Evolutionary conservation across 169 alveolate species (phyloP), one percentile per base, ranked within the genome.

Genomic region (Cryptosporidium andersoni): DNA sequence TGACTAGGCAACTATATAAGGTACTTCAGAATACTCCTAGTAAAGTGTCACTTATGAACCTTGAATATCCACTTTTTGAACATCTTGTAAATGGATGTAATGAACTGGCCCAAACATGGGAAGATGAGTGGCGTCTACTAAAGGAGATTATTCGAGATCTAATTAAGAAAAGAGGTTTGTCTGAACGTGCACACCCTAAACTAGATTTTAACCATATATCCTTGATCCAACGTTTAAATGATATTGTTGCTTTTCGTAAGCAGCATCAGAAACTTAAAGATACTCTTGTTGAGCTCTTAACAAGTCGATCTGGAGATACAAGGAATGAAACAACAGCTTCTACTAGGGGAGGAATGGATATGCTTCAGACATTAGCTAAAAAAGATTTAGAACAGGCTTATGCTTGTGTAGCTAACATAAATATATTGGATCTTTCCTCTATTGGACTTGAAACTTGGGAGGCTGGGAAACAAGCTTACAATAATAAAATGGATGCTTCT

Each of bases 261-360:
- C 97, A 95, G 48, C 99, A 97, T 89, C 95, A 95, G 91, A 95
- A 95, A 80, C 90, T 97, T 51, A 92, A 94, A 66, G 96, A 95
- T 52, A 96, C 96, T 47, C 90, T 96, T 4, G 47, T 74, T 3
- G 85, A 74, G 49, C 62, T 74, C 11, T 25, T 74, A 8, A 48
- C 85, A 7, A 16, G 43, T 4, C 85, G 60, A 34, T 42, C 85
- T 2, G 64, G 64, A 9, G 63, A 53, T 53, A 39, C 85, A 37
- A 51, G 14, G 12, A 63, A 74, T 8, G 62, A 25, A 11, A 56
- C 43, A 9, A 45, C 68, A 11, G 34, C 60, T n/a, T 74, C 85
- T 12, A 60, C 63, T 25, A 58, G 55, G 5, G 85, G 85, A 11
- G 85, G 85, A n/a, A 3, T 74, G 3, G 85, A 74, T 60, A 68